Evolutionary conservation across 2,329 filamentous ascomycete genomes (phyloP), one percentile per base, ranked within the genome.

Genomic region (Zymoseptoria tritici): DNA sequence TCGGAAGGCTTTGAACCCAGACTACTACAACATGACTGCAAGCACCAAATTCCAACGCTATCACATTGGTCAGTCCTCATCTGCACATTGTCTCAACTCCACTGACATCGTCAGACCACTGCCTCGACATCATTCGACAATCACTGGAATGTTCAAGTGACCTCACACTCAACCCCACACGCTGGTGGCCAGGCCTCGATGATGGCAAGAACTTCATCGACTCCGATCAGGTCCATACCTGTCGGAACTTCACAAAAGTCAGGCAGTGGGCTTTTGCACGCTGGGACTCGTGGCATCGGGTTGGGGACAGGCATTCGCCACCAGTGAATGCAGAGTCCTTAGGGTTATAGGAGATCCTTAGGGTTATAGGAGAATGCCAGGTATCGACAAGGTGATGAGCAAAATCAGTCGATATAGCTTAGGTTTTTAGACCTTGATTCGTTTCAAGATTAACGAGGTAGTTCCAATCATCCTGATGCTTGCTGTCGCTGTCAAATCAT

Each of bases 101-200:
- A 19, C 56, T 58, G 22, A 54, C 52, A 29, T 22, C 13, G 2
- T 7, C 9, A 56, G 56, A 56, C 2, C 66, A 68, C 55, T 68
- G 66, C 36, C 53, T 68, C n/a, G 64, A 68, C 26, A 60, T 62
- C 51, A 50, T 68, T 1, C 57, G 66, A 9, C 65, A 68, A 55
- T 55, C 60, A 8, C 55, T 64, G 1, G 61, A 63, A 56, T 68
- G 66, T 57, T 56, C 64, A 31, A 59, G 49, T n/a, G 66, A 67
- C 42, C 56, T 68, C 11, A 66, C 65, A 7, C 63, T 64, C 9
- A 58, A 64, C 21, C 62, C 65, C 1, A 60, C 60, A 11, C 59
- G 61, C 16, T 67, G 61, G 59, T 67, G 61, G 57, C 49, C 52
- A 7, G 60, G 64, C 4, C 50, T 62, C 19, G 36, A n/a, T 5